Evolutionary conservation across 805 yeast genomes (phyloP).

Genomic region (Sporopachydermia lactativora): DNA sequence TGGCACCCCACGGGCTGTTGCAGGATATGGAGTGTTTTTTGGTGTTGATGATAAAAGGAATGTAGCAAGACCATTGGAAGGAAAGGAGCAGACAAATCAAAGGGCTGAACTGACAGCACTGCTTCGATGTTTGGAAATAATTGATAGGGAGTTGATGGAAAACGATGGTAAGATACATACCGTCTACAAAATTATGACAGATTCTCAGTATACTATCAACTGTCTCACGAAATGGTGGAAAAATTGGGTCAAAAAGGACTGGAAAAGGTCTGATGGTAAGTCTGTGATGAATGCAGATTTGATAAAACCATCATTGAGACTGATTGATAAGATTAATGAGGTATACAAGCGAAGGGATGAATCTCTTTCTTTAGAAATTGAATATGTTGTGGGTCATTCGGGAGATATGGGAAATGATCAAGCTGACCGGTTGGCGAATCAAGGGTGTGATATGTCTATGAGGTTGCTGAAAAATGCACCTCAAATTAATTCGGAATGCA

Average conservation of each 20-base stretch:
- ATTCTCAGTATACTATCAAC: constrained; percentile 54
- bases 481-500: too few species aligned
- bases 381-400: constrained; percentile 61
- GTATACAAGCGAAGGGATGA: constrained; percentile 18
- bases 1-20: constrained; percentile 29
- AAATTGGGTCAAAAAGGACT: constrained; percentile 45
- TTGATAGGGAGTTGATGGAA: constrained; percentile 21
- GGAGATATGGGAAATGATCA: constrained; percentile 58
- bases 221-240: constrained; percentile 41
- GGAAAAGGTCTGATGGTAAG: constrained; percentile 29
- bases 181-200: constrained; percentile 32
- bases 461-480: background rate
- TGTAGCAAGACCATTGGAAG: constrained; percentile 35
- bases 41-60: constrained; percentile 43
- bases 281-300: constrained; percentile 39
- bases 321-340: constrained; percentile 22
- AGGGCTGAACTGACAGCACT: constrained; percentile 70
- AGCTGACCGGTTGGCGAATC: constrained; percentile 64
- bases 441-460: constrained; percentile 32
- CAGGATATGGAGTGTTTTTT: constrained; percentile 71
- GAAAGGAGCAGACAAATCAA: constrained; percentile 52
- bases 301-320: constrained; percentile 21
- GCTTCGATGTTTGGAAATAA: constrained; percentile 33
- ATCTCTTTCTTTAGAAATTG: constrained; percentile 26
- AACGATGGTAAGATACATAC: constrained; percentile 11